Base-by-base conservation (phyloP, 192 early-diverging fungal species). In the Coemansia sp. region DNA sequence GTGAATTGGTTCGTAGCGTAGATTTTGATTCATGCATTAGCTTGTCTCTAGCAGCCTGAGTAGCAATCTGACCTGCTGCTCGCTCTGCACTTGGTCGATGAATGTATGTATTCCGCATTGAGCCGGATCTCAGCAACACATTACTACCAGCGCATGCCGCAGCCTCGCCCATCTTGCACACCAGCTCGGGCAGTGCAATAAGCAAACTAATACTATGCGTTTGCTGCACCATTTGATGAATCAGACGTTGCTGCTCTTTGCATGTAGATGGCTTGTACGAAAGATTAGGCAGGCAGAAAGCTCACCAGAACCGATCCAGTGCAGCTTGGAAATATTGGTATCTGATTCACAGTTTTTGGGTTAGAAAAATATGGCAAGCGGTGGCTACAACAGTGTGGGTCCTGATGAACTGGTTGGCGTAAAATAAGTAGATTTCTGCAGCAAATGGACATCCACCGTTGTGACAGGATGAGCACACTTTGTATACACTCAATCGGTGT, bases 151-250 rank as follows among this genome's bases (percentile, higher is more conserved):
- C 8, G 1, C 29, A 12, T 8, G 3, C 10, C 25, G 45, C 19
- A 39, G 58, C 9, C 24, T 32, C 22, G 35, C 48, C 39, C 71
- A 74, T 71, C 35, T 45, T 27, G 14, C 61, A 55, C 2, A 79
- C 19, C 12, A 73, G 57, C 50, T 73, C 68, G 0, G 77, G 77
- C 27, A 71, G 71, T 6, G 73, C 72, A 29, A 79, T 79, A 0
- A 68, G 77, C 51, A 70, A 62, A 22, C 71, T 68, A 51, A 79
- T 79, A 4, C 55, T 49, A 3, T 32, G 24, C 22, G 55, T 60
- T 27, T 57, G 66, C 14, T 64, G 58, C 1, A 65, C 57, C 8
- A 62, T 51, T 8, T 64, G 70, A 21, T 21, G 21, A 21, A 21
- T 21, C 21, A 21, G 21, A 21, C 21, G 21, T 21, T 21, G 21